Conservation (phyloP, 192 early-diverging fungal species). For the Phlyctochytrium planicorne region DNA sequence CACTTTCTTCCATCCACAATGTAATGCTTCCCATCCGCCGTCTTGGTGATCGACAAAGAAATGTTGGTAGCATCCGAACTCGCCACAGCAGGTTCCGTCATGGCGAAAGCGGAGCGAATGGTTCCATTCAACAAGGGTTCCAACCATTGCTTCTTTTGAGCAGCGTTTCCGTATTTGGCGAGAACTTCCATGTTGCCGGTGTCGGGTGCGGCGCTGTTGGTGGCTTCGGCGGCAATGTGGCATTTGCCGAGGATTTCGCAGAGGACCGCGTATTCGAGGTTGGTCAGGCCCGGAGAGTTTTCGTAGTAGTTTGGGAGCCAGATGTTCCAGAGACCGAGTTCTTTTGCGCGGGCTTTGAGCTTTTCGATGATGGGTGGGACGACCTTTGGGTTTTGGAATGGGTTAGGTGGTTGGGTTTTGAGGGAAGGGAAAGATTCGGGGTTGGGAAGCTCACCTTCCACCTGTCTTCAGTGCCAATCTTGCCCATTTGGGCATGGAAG, state of each 20-base stretch:
- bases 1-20: constrained; percentile 76
- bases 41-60: constrained; percentile 67
- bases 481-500: constrained; percentile 71
- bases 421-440: background rate
- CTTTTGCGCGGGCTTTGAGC: constrained; percentile 83
- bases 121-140: constrained; percentile 81
- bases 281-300: constrained; percentile 80
- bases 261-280: constrained; percentile 91
- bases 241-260: constrained; percentile 89
- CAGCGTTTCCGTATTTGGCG: constrained; percentile 86
- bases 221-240: constrained; percentile 83
- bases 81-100: constrained; percentile 95
- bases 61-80: constrained; percentile 99
- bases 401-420: background rate
- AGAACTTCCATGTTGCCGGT: constrained; percentile 99
- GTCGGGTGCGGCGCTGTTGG: constrained; percentile 93
- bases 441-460: constrained; percentile 64
- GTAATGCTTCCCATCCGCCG: constrained; percentile 32
- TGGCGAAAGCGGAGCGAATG: constrained; percentile 97
- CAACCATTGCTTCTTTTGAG: constrained; percentile 73
- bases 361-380: constrained; percentile 85
- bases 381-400: constrained; percentile 5
- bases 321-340: constrained; percentile 94
- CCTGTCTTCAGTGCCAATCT: constrained; percentile 63
- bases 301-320: constrained; percentile 80